Conservation (phyloP, 2,329 filamentous ascomycete genomes). For the Furcasterigmium furcatum region DNA sequence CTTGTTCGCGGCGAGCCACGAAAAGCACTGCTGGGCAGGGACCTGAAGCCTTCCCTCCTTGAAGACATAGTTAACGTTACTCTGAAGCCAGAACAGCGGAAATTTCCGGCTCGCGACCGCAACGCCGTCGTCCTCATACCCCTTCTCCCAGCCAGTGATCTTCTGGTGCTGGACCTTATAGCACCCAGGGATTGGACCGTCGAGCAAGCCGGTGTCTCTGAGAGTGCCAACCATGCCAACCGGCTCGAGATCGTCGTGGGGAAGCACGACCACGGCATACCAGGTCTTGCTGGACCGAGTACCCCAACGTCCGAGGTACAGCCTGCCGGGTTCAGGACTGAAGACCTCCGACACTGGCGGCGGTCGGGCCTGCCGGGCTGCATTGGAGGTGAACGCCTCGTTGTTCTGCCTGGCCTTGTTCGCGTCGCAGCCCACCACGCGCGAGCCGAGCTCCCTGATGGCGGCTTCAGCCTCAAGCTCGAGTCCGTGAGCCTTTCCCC, state of each 20-base stretch:
- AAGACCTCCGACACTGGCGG: not conserved
- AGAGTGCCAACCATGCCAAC: not conserved
- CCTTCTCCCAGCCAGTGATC: not conserved
- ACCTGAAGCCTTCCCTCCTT: not conserved
- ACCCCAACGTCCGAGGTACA: slow-evolving; percentile 1
- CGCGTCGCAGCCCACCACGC: not conserved
- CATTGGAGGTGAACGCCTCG: not conserved
- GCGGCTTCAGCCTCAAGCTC: not conserved
- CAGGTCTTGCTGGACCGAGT: not conserved
- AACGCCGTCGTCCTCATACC: not conserved
- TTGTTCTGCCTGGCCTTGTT: not conserved
- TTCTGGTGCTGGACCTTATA: not conserved
- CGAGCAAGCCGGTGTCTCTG: not conserved
- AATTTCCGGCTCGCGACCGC: not conserved
- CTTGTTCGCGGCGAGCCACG: not conserved
- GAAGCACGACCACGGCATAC: slow-evolving; percentile 1
- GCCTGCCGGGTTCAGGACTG: not conserved
- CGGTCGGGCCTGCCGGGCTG: not conserved
- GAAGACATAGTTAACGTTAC: not conserved
- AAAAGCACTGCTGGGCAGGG: not conserved
- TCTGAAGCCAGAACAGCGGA: not conserved
- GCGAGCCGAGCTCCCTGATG: not conserved
- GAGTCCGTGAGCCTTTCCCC: not conserved
- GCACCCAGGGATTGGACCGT: not conserved
- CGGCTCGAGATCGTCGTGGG: not conserved